Evolutionary conservation across 164 flowering plant species (phyloP), one percentile per base, ranked within the genome.

Genomic region (Magnolia officinalis): DNA sequence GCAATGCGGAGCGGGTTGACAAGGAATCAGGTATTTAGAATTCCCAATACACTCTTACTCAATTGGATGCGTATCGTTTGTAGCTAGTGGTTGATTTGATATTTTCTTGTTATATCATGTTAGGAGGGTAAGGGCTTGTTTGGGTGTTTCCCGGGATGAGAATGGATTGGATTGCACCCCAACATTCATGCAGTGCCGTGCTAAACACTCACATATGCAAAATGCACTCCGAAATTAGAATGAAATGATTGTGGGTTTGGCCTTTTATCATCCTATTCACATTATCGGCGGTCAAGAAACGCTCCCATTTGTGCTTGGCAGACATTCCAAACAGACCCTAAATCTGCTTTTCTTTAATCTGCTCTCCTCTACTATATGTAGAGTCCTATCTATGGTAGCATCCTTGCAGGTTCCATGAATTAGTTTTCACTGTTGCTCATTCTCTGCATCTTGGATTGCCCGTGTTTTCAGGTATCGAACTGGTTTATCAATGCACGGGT

Each of bases 401-500:
- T 37, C 45, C n/a, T 63, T 59, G 63, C n/a, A 13, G 63, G 63
- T 1, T 59, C 63, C 45, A 37, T 59, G 63, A 58, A 13, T 59
- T 52, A 71, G 21, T 21, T 73, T 37, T 29, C 21, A 18, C 59
- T 11, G 20, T 72, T 59, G 5, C 26, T 31, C 2, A 37, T 72
- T 65, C 21, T 31, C 37, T 72, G 20, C 67, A 49, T 29, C 13
- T 50, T 29, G 19, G 37, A 19, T 26, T 6, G 20, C 67, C 72
- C 71, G 67, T 75, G 18, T 75, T 16, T 51, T 66, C 80, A 93
- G 97, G 97, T 93, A 29, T 90, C 97, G 7, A 93, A 86, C 70
- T 92, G 96, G 96, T 92, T 92, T 67, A 92, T 92, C 74, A 92
- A 92, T 81, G 96, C 96, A 49, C 85, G 96, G 8, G 96, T 92